Percentiles rank a stretch among this genome's conserved stretches.
phyloP scores from a whole-genome alignment of 1,139 yeast species.

The Torulaspora pretoriensis region DNA sequence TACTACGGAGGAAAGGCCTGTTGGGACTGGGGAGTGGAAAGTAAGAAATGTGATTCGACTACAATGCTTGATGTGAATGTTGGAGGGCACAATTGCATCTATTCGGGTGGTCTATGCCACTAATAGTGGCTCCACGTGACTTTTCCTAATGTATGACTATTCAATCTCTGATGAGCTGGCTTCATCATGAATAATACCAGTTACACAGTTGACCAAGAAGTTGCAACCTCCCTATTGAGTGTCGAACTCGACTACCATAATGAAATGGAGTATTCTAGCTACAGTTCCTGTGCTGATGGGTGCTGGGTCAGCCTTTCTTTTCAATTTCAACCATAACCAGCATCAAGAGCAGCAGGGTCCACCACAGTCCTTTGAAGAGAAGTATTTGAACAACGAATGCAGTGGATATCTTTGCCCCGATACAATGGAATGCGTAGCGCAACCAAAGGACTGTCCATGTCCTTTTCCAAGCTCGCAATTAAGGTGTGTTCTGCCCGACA shows the following conservation, averaged over 20 bases:
- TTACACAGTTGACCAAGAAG: too few relatives aligned
- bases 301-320: conserved; percentile 10
- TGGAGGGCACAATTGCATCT: background rate
- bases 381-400: conserved; percentile 47
- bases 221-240: background rate
- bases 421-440: conserved; percentile 69
- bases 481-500: conserved; percentile 70
- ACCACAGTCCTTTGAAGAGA: conserved; percentile 38
- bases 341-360: conserved; percentile 40
- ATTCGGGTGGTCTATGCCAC: background rate
- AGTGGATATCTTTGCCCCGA: conserved; percentile 74
- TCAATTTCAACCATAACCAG: conserved; percentile 28
- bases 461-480: conserved; percentile 81
- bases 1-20: too few relatives aligned
- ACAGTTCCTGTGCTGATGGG: conserved; percentile 1
- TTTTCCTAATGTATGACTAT: background rate
- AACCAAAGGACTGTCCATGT: conserved; percentile 78
- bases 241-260: background rate
- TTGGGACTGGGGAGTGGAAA: too few relatives aligned
- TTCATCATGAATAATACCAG: background rate
- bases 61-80: too few relatives aligned
- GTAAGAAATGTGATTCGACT: too few relatives aligned
- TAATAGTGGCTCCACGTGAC: conserved; percentile 1
- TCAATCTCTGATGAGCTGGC: conserved; percentile 3
- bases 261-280: background rate